Conservation (phyloP, 1,284 basidiomycete genomes). For the Boletus semigastroideus region DNA sequence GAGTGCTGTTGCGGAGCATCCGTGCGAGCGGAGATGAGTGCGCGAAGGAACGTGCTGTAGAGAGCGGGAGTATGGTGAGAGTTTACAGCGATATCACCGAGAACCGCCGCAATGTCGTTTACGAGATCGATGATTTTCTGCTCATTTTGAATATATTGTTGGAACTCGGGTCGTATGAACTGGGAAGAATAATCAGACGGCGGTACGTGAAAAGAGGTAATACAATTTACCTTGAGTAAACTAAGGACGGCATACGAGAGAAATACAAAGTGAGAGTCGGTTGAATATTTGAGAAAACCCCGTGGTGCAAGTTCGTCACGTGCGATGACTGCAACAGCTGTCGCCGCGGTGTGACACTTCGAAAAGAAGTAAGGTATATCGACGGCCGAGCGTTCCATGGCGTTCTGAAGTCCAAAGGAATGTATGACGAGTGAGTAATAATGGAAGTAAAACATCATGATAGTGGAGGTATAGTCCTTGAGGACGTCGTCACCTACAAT, state of each 20-base stretch:
- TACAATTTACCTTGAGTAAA: conserved; percentile 71
- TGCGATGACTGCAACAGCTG: conserved; percentile 65
- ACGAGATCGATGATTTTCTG: conserved; percentile 70
- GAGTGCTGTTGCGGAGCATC: conserved; percentile 36
- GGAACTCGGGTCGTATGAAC: conserved; percentile 82
- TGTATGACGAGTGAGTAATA: conserved; percentile 88
- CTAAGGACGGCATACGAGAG: conserved; percentile 87
- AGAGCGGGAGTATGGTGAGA: conserved; percentile 81
- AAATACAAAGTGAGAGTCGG: conserved; percentile 92
- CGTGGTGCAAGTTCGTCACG: conserved; percentile 74
- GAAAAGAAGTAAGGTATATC: conserved; percentile 88
- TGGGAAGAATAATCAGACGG: conserved; percentile 32
- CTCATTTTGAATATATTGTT: conserved; percentile 73
- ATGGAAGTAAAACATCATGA: conserved; percentile 76
- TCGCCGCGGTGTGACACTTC: conserved; percentile 78
- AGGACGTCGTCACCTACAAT: conserved; percentile 32
- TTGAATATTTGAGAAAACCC: conserved; percentile 81
- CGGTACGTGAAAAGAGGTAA: not conserved
- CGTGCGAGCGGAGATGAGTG: conserved; percentile 65
- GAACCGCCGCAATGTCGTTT: conserved; percentile 76
- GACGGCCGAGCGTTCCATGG: conserved; percentile 71
- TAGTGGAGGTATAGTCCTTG: conserved; percentile 50
- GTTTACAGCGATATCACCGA: conserved; percentile 75
- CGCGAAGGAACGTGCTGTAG: conserved; percentile 84
- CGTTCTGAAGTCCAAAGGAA: conserved; percentile 94